Evolutionary conservation across 2,329 filamentous ascomycete species (phyloP).

Genomic region (Calonectria hawksworthii): DNA sequence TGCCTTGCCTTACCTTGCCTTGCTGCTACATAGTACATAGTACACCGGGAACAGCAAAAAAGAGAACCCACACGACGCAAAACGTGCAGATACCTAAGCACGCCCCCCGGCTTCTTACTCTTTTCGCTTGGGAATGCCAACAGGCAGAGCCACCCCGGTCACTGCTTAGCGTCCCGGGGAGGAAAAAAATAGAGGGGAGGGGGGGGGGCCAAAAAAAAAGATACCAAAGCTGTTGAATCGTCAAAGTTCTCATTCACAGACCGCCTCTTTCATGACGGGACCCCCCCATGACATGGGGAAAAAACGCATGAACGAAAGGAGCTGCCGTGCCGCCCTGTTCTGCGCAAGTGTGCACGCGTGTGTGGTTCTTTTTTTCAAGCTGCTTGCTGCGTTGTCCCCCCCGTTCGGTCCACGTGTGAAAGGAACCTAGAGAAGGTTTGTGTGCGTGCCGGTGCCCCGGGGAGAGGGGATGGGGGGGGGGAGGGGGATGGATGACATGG

Average conservation of each 20-base stretch:
- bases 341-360: no score
- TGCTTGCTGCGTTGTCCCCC: not conserved
- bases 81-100: not conserved
- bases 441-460: slow-evolving; percentile 6
- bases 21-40: not conserved
- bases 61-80: not conserved
- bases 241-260: slow-evolving; percentile 16
- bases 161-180: slow-evolving; percentile 19
- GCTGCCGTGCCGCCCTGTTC: slow-evolving; percentile 8
- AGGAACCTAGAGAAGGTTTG: not conserved
- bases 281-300: not conserved
- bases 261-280: slow-evolving; percentile 22
- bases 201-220: not conserved
- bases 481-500: not conserved
- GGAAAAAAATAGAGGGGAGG: not conserved
- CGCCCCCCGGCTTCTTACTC: not conserved
- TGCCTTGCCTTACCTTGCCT: no score
- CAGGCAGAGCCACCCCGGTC: slow-evolving; percentile 12
- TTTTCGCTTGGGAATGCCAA: slow-evolving; percentile 12
- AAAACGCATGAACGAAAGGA: slow-evolving; percentile 17
- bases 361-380: not conserved
- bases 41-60: not conserved
- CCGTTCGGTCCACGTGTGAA: slow-evolving; percentile 1
- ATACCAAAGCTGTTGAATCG: not conserved
- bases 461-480: slow-evolving; percentile 1